Percentiles rank a stretch among this genome's conserved stretches.
Evolutionary conservation across 2,329 filamentous ascomycete species (phyloP).

Genomic region (Pseudogymnoascus sp.): DNA sequence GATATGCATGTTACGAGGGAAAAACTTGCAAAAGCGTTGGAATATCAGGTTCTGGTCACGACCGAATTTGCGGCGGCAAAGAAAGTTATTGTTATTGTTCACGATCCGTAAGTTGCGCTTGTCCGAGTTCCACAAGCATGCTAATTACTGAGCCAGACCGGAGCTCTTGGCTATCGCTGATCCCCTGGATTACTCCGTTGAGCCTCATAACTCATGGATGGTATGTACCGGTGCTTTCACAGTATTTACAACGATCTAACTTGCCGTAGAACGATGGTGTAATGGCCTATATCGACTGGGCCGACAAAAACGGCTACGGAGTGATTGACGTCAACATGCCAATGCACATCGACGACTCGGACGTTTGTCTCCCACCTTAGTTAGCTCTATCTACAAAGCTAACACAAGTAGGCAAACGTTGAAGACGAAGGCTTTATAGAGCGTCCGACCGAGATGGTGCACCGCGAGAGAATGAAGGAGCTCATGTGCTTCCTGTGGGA

Average conservation of each 20-base stretch:
- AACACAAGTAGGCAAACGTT: neutral
- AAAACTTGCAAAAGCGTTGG: constrained; percentile 64
- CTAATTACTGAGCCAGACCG: constrained; percentile 41
- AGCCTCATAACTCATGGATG: constrained; percentile 80
- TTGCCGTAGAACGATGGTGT: constrained; percentile 66
- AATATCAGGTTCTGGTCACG: constrained; percentile 80
- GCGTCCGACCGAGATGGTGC: constrained; percentile 17
- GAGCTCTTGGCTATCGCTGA: constrained; percentile 61
- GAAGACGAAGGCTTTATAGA: constrained; percentile 26
- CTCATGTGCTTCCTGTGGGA: constrained; percentile 88
- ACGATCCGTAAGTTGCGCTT: constrained; percentile 63
- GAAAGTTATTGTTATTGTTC: constrained; percentile 75
- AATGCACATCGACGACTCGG: constrained; percentile 58
- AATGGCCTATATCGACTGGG: constrained; percentile 78
- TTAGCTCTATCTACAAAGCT: neutral
- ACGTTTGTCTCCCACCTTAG: constrained; percentile 37
- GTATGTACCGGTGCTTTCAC: constrained; percentile 45
- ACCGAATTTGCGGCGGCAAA: constrained; percentile 56
- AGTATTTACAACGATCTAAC: neutral
- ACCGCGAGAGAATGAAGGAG: constrained; percentile 40
- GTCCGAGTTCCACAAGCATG: constrained; percentile 15
- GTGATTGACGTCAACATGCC: constrained; percentile 91
- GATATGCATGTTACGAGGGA: constrained; percentile 72
- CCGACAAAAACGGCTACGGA: constrained; percentile 64
- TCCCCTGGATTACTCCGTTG: constrained; percentile 60